Base-by-base conservation (phyloP, 805 yeast species). In the Crinitomyces ghanaensis region DNA sequence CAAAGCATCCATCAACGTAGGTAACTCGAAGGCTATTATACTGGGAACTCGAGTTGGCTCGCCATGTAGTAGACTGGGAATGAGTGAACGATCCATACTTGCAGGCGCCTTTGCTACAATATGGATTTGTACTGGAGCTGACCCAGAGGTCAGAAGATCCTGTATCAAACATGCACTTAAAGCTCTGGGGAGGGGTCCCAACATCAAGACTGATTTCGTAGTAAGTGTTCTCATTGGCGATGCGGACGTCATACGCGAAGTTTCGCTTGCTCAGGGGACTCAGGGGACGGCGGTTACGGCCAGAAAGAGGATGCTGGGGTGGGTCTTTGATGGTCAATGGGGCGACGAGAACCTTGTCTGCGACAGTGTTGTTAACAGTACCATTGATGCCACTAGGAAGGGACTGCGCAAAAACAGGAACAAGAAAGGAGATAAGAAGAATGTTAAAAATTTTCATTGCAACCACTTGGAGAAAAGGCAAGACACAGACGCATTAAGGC, bases 91-190 rank as follows among this genome's bases (percentile, higher is more conserved):
- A 44, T 39, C 42, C 55, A 4, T 30, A 34, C 9, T 43, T 34
- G 32, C 56, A 54, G 39, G 68, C 73, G 19, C 55, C 41, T 33
- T 20, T 38, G 36, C 47, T 42, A 40, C 57, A 58, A 41, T 60
- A 66, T 2, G 76, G 66, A 45, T 72, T 73, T 26, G 56, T 45
- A 2, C 63, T 41, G 19, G 60, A 56, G 46, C 68, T 63, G 28
- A 77, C 70, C 83, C 84, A 78, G 32, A 78, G 50, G 50, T 80
- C 91, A 2, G 80, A 66, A 0, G 86, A 77, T 2, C 91, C 93
- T 3, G 88, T 80, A 50, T 80, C 93, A 16, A 80, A 55, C 32
- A 72, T 54, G 7, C 76, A 72, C 2, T 59, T 59, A 6, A 77
- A 60, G 3, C 57, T 48, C 44, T 77, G 77, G 2, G 56, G 46